These are phyloP conservation scores for Actinidia polygama DNA, from an alignment of 179 eudicot genomes.

Conservation along the genomic window DNA sequence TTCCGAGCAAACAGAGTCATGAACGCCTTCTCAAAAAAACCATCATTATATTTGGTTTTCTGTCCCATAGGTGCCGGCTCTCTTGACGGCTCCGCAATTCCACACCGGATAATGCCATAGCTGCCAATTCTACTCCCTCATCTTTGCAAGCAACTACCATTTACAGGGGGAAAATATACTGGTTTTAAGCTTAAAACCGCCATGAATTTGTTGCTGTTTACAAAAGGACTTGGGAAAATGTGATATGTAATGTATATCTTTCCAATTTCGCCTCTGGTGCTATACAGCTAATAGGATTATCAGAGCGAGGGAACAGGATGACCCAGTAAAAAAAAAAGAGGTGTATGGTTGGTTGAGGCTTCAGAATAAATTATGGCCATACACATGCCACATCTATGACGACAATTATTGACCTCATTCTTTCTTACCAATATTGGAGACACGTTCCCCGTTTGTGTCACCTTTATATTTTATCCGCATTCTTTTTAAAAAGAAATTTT, in stretches of 20 bases:
- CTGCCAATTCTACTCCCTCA: neutral
- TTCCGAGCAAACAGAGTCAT: slow-evolving; percentile 85
- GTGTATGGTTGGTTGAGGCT: neutral
- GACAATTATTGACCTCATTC: neutral
- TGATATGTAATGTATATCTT: neutral
- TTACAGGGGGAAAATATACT: slow-evolving; percentile 35
- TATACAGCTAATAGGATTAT: neutral
- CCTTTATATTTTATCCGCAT: neutral
- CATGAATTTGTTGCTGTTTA: slow-evolving; percentile 46
- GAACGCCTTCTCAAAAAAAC: slow-evolving; percentile 74
- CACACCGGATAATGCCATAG: slow-evolving; percentile 34
- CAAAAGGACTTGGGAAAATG: neutral
- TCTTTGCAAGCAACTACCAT: slow-evolving; percentile 6
- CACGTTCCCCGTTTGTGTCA: neutral
- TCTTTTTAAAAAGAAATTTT: neutral
- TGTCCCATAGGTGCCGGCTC: slow-evolving; percentile 84
- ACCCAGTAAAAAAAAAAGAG: neutral
- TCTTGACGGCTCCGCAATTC: slow-evolving; percentile 80
- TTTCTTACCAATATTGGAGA: neutral
- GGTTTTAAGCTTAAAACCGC: slow-evolving; percentile 61
- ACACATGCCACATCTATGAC: slow-evolving; percentile 3
- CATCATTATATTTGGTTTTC: slow-evolving; percentile 88
- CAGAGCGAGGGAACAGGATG: neutral
- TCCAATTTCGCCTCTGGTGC: neutral
- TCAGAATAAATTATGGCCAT: neutral